Percentiles rank a stretch among this genome's conserved stretches.
Evolutionary conservation across 805 yeast genomes (phyloP).

Genomic region (Metschnikowia shivogae): DNA sequence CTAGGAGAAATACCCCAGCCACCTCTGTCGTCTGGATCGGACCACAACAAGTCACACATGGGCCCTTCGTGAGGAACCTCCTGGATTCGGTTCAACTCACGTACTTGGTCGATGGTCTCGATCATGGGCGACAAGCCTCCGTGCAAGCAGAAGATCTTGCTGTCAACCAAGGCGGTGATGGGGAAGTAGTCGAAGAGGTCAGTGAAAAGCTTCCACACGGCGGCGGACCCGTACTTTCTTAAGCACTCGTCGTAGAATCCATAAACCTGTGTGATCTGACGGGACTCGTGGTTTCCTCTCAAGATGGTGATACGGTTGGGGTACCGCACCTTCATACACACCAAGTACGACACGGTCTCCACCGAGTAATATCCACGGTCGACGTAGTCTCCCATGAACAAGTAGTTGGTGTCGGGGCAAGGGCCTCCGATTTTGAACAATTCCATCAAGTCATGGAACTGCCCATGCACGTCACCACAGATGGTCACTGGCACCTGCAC

Average conservation of each 20-base stretch:
- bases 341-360: slow-evolving; percentile 83
- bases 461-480: slow-evolving; percentile 97
- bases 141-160: slow-evolving; percentile 85
- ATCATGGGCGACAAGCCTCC: slow-evolving; percentile 96
- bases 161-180: slow-evolving; percentile 87
- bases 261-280: slow-evolving; percentile 94
- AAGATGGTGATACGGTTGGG: slow-evolving; percentile 88
- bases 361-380: slow-evolving; percentile 89
- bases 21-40: slow-evolving; percentile 96
- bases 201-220: slow-evolving; percentile 89
- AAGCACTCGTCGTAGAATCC: slow-evolving; percentile 95
- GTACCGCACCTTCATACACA: slow-evolving; percentile 88
- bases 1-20: slow-evolving; percentile 98
- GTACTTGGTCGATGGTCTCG: slow-evolving; percentile 87
- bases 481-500: slow-evolving; percentile 94
- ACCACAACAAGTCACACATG: slow-evolving; percentile 95
- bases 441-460: slow-evolving; percentile 92
- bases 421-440: slow-evolving; percentile 80
- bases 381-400: slow-evolving; percentile 66
- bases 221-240: slow-evolving; percentile 87
- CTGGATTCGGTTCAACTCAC: slow-evolving; percentile 86
- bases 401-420: slow-evolving; percentile 47
- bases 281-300: slow-evolving; percentile 92
- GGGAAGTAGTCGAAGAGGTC: slow-evolving; percentile 92
- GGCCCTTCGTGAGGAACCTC: slow-evolving; percentile 98